Percentiles rank a stretch among this genome's conserved stretches.
phyloP scores from a whole-genome alignment of 2,329 filamentous ascomycete species.

The Alternaria sp. region DNA sequence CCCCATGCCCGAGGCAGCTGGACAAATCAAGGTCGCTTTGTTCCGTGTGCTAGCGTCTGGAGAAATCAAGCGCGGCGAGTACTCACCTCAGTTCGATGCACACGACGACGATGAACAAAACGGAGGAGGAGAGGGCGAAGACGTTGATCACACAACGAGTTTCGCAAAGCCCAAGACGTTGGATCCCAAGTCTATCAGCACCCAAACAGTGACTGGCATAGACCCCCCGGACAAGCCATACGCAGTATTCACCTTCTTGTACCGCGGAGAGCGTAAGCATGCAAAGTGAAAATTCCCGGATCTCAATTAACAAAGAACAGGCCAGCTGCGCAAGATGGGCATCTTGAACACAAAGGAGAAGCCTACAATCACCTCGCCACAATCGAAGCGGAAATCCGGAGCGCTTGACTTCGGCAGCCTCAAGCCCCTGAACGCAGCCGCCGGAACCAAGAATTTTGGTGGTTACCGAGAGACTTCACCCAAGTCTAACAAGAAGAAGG shows the following conservation, averaged over 20 bases:
- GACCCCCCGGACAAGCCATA: constrained; percentile 96
- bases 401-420: constrained; percentile 87
- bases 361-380: constrained; percentile 63
- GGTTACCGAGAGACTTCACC: constrained; percentile 75
- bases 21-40: constrained; percentile 97
- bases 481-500: constrained; percentile 60
- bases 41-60: constrained; percentile 95
- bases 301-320: constrained; percentile 56
- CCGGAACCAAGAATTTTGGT: constrained; percentile 89
- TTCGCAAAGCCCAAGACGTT: constrained; percentile 96
- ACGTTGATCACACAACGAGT: constrained; percentile 95
- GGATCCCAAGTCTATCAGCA: constrained; percentile 97
- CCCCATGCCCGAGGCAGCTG: constrained; percentile 86
- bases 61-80: constrained; percentile 97
- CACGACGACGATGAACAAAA: constrained; percentile 88
- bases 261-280: constrained; percentile 87
- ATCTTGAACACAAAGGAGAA: constrained; percentile 76
- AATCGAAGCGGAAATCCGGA: constrained; percentile 78
- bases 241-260: constrained; percentile 97
- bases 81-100: constrained; percentile 95
- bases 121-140: constrained; percentile 70
- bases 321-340: constrained; percentile 96
- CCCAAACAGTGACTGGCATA: constrained; percentile 98
- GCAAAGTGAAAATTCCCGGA: neutral
- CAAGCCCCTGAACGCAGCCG: constrained; percentile 77